Conservation (phyloP, 2,329 filamentous ascomycete genomes). For the Neurospora sp. region DNA sequence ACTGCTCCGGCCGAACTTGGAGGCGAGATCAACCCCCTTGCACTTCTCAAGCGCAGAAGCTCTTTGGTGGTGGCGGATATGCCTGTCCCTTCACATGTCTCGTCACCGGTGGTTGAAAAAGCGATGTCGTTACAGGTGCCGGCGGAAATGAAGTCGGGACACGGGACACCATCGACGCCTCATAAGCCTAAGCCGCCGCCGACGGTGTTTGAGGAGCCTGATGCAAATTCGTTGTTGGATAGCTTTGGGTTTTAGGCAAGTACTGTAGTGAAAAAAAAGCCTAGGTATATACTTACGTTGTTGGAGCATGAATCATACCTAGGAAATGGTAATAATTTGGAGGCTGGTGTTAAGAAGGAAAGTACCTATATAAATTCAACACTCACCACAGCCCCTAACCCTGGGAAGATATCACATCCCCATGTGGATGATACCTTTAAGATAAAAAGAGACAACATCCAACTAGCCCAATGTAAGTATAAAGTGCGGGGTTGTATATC, state of each 20-base stretch:
- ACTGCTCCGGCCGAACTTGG: slow-evolving; percentile 26
- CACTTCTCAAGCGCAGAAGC: slow-evolving; percentile 59
- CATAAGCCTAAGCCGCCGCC: slow-evolving; percentile 45
- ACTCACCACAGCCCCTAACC: background rate
- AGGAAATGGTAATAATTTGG: background rate
- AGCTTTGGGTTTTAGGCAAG: slow-evolving; percentile 73
- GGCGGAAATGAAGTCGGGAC: slow-evolving; percentile 30
- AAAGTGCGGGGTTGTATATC: background rate
- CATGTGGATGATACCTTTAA: background rate
- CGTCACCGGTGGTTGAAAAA: background rate
- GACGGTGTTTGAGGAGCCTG: slow-evolving; percentile 85
- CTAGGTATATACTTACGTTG: background rate
- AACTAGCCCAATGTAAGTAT: background rate
- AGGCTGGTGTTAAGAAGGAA: background rate
- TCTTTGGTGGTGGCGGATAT: slow-evolving; percentile 73
- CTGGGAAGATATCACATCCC: background rate
- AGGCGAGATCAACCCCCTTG: slow-evolving; percentile 52
- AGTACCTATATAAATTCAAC: background rate
- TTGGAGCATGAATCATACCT: background rate
- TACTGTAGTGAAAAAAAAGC: background rate
- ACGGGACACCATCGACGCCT: slow-evolving; percentile 13
- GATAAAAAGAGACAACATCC: background rate
- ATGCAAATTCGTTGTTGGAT: slow-evolving; percentile 77
- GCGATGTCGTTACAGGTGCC: slow-evolving; percentile 22
- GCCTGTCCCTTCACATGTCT: slow-evolving; percentile 30